Percentiles rank a stretch among this genome's conserved stretches.
Evolutionary conservation across 495 filamentous ascomycete genomes (phyloP).

Genomic region (Talaromyces liani): DNA sequence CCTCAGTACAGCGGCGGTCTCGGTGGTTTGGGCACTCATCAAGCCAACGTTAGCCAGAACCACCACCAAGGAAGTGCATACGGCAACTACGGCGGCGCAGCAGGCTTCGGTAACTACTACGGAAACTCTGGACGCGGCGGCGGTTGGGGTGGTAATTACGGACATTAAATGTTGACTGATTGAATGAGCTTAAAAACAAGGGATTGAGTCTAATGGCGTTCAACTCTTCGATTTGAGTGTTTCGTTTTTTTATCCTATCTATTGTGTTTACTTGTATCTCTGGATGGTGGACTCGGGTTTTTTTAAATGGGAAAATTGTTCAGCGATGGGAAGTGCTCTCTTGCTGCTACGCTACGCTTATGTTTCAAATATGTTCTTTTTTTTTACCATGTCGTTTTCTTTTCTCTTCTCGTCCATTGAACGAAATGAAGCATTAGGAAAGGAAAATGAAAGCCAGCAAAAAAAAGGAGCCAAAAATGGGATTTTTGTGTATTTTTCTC

Average conservation of each 20-base stretch:
- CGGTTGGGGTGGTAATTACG: slow-evolving; percentile 65
- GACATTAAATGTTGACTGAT: slow-evolving; percentile 17
- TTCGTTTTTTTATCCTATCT: slow-evolving; percentile 9
- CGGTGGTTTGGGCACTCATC: slow-evolving; percentile 61
- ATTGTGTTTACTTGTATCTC: slow-evolving; percentile 10
- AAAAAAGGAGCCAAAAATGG: not conserved
- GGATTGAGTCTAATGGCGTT: slow-evolving; percentile 10
- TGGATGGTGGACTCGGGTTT: slow-evolving; percentile 4
- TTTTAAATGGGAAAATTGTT: slow-evolving; percentile 6
- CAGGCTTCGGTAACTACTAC: slow-evolving; percentile 50
- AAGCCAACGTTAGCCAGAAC: slow-evolving; percentile 49
- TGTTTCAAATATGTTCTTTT: slow-evolving; percentile 2
- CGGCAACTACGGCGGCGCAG: slow-evolving; percentile 41
- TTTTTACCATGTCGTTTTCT: not conserved
- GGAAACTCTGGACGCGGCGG: slow-evolving; percentile 48
- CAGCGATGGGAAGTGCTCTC: slow-evolving; percentile 11
- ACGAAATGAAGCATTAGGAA: not conserved
- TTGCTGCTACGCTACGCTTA: slow-evolving; percentile 5
- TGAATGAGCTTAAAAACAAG: slow-evolving; percentile 15
- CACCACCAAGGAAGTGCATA: slow-evolving; percentile 52
- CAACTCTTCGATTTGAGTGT: slow-evolving; percentile 26
- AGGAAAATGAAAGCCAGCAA: not conserved
- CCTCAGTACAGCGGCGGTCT: slow-evolving; percentile 65
- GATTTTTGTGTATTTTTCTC: slow-evolving; percentile 6
- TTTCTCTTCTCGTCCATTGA: not conserved